Percentiles rank a stretch among this genome's conserved stretches.
Evolutionary conservation across 257 asterid genomes (phyloP).

Genomic region (Fraxinus cuspidata): DNA sequence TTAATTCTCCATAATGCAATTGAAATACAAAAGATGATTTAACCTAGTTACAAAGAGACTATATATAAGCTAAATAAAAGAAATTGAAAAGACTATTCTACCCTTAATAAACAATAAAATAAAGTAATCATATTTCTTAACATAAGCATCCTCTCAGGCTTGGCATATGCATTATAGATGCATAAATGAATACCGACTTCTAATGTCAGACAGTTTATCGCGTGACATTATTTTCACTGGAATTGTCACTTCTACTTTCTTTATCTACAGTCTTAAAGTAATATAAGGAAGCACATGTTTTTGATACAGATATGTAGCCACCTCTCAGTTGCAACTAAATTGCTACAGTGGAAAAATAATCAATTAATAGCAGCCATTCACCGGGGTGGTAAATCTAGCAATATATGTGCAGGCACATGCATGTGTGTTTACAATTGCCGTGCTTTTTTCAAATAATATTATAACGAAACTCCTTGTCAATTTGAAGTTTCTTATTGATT

Average conservation of each 20-base stretch:
- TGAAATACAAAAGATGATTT: too few species aligned
- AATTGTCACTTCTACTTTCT: background rate
- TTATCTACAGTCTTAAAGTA: background rate
- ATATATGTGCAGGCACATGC: background rate
- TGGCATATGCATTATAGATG: background rate
- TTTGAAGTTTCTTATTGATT: constrained; percentile 13
- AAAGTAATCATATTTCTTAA: too few species aligned
- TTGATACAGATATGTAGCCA: background rate
- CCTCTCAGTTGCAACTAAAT: background rate
- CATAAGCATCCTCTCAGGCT: background rate
- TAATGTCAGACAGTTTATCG: background rate
- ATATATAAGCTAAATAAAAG: too few species aligned
- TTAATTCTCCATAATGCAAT: too few species aligned
- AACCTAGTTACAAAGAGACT: too few species aligned
- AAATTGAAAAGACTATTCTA: too few species aligned
- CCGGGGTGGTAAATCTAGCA: background rate
- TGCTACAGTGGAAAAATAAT: background rate
- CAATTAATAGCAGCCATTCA: background rate
- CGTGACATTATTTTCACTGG: background rate
- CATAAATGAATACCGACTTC: background rate
- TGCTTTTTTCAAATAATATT: background rate
- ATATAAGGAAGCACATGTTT: background rate
- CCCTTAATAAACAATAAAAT: too few species aligned
- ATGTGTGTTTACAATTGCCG: background rate
- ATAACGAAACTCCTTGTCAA: background rate